Evolutionary conservation across 208 protist genomes (phyloP), one percentile per base, ranked within the genome.

Genomic region (Wallacemonas rigidus): DNA sequence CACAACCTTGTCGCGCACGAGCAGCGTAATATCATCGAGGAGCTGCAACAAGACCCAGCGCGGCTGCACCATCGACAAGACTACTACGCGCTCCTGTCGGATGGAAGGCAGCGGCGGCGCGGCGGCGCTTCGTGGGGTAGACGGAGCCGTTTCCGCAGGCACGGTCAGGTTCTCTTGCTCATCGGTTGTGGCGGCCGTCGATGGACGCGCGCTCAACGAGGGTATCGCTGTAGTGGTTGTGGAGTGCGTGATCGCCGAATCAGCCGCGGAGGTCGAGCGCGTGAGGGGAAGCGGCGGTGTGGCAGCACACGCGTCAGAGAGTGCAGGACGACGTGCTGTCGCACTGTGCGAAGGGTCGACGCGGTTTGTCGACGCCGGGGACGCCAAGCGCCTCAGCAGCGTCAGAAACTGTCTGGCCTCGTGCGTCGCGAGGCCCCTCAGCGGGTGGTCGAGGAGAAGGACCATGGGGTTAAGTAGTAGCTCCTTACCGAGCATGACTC

Each of bases 21-120:
- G 53, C 36, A 92, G 62, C 48, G 88, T 78, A 36, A 90, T 80
- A 68, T 92, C 84, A 67, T 92, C 84, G 4, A 90, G 75, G 69
- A 83, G 76, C 69, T 85, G 79, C 67, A 92, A 67, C 26, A 88
- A 35, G 11, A 80, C 75, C 87, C 84, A 92, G 17, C 87, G 84
- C 43, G 87, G 87, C 74, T 90, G 87, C 40, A 77, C 69, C 64
- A 88, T 76, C 3, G 82, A 85, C 15, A 92, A 11, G 2, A 85
- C 65, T 12, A 88, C 64, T 2, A 85, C 67, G 5, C 83, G 80
- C 72, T 80, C 57, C 26, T 64, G 57, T 8, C n/a, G 9, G 39
- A 36, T 12, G 17, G 51, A 15, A 40, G 50, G n/a, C 8, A 38
- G 55, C 1, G 15, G 50, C 50, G 77, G 60, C 36, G 77, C 75